Evolutionary conservation across 2,329 filamentous ascomycete genomes (phyloP), one percentile per base, ranked within the genome.

Genomic region (Davidsoniella virescens): DNA sequence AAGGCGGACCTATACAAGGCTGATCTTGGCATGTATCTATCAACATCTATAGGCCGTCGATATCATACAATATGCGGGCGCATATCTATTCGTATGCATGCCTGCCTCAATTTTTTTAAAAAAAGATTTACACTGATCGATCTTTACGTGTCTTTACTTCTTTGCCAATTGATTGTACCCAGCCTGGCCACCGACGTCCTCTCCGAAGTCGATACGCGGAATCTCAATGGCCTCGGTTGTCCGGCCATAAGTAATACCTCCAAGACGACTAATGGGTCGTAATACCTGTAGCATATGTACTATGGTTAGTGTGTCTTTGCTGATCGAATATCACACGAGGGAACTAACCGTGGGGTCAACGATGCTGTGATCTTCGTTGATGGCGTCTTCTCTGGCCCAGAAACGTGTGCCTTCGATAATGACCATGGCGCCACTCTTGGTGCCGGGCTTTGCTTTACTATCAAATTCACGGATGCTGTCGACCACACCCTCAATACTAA

Each of bases 381-480:
- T 68, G 2, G 87, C 87, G 65, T 95, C 90, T 62, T 93, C 86
- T 49, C 88, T 69, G 2, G 80, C 87, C 87, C 88, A 95, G 61
- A 95, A 94, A 25, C 81, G 72, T 33, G 84, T 80, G 0, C 87
- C 90, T 66, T 95, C 87, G 10, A 95, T 70, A 33, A 94, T 73
- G 1, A 76, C 82, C 55, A 94, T 60, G 3, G 82, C 80, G 1
- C 82, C 78, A 1, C 82, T 82, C 69, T 80, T 87, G 66, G 80
- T 82, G 2, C 84, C 87, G 0, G 82, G 81, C 2, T 67, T 78
- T 0, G 70, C 70, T 48, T 73, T 72, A 62, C 80, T 85, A 63
- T 90, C 81, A 66, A 86, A 94, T 65, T 94, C 87, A 59, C 67
- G 80, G 65, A 64, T 70, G 69, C 79, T 78, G 55, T 90, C 75